Evolutionary conservation across 176 grass and related monocot species (phyloP), one percentile per base, ranked within the genome.

Genomic region (Tillandsia fasciculata): DNA sequence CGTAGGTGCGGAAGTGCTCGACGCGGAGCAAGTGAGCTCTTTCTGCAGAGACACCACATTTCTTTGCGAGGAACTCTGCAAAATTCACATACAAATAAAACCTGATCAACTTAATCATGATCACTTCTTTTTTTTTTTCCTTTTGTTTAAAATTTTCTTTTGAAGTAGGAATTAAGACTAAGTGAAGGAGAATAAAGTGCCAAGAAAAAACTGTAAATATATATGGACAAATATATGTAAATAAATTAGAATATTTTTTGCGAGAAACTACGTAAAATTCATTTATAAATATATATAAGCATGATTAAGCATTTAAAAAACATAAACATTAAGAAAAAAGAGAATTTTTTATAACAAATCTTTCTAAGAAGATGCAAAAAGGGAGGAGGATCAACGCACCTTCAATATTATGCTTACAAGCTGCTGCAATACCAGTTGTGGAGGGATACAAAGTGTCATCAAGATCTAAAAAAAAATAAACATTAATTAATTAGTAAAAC

Each of bases 361-460:
- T 7, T 42, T 42, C 7, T 42, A 42, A 42, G 33, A 42, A 42
- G 3, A 42, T 42, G 22, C 1, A 3, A 26, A 8, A 5, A 12
- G 5, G 42, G 33, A 11, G 7, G 17, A 23, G 11, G 47, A 65
- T 28, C 54, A 47, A 73, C 5, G 4, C 69, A 85, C 83, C 93
- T 83, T 96, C 93, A 53, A 96, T 96, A 79, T 92, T 96, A 15
- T 64, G 80, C 81, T 79, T 96, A 76, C 80, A 65, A 8, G 80
- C 81, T 1, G 27, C 68, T 0, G 81, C 78, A 64, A 96, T 74
- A 70, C 93, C 93, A 23, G 82, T 73, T 71, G 76, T 26, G 52
- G 79, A 75, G 18, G 93, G 87, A 82, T 96, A 96, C 74, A 96
- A 74, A 29, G 93, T 92, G 88, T 96, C 93, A 70, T 96, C 93